Percentiles rank a stretch among this genome's conserved stretches.
These are phyloP conservation scores for Collybia nuda DNA, from an alignment of 768 basidiomycete species.

Conservation along the genomic window DNA sequence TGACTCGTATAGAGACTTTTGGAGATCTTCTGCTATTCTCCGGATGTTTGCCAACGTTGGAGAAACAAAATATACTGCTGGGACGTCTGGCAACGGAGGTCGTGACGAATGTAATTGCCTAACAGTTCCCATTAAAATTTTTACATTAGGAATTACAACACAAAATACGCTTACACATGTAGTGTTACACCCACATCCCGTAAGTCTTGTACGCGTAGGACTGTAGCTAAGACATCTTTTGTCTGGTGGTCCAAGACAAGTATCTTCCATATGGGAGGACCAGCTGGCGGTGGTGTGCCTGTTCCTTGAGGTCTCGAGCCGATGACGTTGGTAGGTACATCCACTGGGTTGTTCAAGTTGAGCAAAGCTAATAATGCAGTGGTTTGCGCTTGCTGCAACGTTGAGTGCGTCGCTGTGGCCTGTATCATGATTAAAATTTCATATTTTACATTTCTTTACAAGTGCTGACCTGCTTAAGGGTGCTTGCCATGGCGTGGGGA, in stretches of 20 bases:
- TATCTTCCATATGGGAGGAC: slow-evolving; percentile 94
- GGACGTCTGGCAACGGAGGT: slow-evolving; percentile 91
- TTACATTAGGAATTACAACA: slow-evolving; percentile 2
- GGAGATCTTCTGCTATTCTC: slow-evolving; percentile 92
- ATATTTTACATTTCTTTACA: slow-evolving; percentile 6
- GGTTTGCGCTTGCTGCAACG: slow-evolving; percentile 89
- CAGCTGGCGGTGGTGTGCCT: slow-evolving; percentile 47
- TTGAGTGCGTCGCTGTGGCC: slow-evolving; percentile 39
- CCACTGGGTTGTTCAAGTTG: slow-evolving; percentile 73
- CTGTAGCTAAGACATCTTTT: slow-evolving; percentile 95
- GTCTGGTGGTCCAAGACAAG: slow-evolving; percentile 93
- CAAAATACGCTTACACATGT: slow-evolving; percentile 73
- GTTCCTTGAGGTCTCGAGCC: slow-evolving; percentile 38
- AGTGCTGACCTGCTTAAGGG: slow-evolving; percentile 31
- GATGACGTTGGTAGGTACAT: slow-evolving; percentile 31
- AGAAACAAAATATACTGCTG: slow-evolving; percentile 94
- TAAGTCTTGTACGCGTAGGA: slow-evolving; percentile 93
- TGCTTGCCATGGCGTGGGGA: slow-evolving; percentile 29
- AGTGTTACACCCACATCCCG: slow-evolving; percentile 96
- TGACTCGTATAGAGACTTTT: slow-evolving; percentile 86
- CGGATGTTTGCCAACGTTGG: slow-evolving; percentile 85
- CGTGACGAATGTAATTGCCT: slow-evolving; percentile 91
- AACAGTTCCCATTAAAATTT: slow-evolving; percentile 4
- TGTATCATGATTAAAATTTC: slow-evolving; percentile 9
- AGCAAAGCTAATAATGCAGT: slow-evolving; percentile 81